Percentiles rank a stretch among this genome's conserved stretches.
Evolutionary conservation across 306 rosid species (phyloP).

Genomic region (Quercus gilva): DNA sequence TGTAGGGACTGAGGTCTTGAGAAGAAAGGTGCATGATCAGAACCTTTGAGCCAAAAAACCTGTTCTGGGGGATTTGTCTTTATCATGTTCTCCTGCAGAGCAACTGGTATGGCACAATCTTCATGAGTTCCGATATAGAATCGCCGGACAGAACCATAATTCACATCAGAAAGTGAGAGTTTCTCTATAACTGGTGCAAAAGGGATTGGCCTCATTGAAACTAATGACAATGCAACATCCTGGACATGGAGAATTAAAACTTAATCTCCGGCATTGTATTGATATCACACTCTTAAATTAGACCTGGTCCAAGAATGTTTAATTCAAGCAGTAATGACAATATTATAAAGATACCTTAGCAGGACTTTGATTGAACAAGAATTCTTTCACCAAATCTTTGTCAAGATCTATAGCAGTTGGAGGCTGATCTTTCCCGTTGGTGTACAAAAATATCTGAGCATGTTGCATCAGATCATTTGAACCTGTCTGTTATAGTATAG

Average conservation of each 20-base stretch:
- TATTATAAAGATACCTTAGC: constrained; percentile 53
- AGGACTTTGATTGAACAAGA: constrained; percentile 87
- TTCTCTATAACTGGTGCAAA: constrained; percentile 86
- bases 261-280: too few species aligned
- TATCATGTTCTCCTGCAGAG: constrained; percentile 74
- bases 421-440: constrained; percentile 72
- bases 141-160: constrained; percentile 72
- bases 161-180: constrained; percentile 61
- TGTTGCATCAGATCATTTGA: constrained; percentile 81
- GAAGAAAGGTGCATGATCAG: constrained; percentile 96
- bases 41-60: constrained; percentile 71
- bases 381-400: constrained; percentile 71
- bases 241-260: not conserved
- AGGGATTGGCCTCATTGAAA: constrained; percentile 88
- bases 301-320: not conserved
- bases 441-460: constrained; percentile 77
- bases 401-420: constrained; percentile 86
- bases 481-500: constrained; percentile 51
- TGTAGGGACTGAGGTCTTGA: constrained; percentile 96
- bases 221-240: constrained; percentile 55
- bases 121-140: constrained; percentile 79
- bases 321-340: not conserved
- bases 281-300: not conserved
- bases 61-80: constrained; percentile 68
- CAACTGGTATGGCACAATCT: constrained; percentile 75